Percentiles rank a stretch among this genome's conserved stretches.
Evolutionary conservation across 805 yeast species (phyloP).

Genomic region (Suhomyces xylopsoci): DNA sequence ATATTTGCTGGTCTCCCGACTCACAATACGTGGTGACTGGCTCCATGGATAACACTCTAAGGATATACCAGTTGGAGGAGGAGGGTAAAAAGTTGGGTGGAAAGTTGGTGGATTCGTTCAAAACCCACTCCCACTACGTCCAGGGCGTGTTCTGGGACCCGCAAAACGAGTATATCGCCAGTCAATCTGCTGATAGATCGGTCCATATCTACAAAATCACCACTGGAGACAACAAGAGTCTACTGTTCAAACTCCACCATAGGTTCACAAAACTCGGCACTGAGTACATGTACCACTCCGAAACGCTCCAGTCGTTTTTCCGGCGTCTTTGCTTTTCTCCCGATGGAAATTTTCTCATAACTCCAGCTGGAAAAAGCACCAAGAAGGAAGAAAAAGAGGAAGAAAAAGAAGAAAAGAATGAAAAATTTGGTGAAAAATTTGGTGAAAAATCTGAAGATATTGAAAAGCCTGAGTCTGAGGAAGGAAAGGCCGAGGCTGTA

Average conservation of each 20-base stretch:
- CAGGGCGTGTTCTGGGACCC: conserved; percentile 99
- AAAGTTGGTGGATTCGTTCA: conserved; percentile 38
- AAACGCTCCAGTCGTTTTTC: conserved; percentile 86
- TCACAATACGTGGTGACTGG: conserved; percentile 76
- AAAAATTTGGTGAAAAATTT: too few species aligned
- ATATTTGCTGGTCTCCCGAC: conserved; percentile 90
- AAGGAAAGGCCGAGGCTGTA: conserved; percentile 64
- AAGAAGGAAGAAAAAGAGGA: conserved; percentile 1
- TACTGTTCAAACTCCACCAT: conserved; percentile 7
- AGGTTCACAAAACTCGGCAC: conserved; percentile 13
- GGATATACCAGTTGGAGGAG: conserved; percentile 54
- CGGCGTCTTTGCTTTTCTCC: conserved; percentile 84
- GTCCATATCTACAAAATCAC: conserved; percentile 56
- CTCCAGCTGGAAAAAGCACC: conserved; percentile 35
- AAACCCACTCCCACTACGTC: conserved; percentile 82
- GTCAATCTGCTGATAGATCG: conserved; percentile 87
- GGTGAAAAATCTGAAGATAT: conserved; percentile 3
- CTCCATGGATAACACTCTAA: conserved; percentile 81
- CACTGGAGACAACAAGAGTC: not conserved
- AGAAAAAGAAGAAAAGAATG: too few species aligned
- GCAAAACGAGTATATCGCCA: conserved; percentile 64
- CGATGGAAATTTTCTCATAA: conserved; percentile 76
- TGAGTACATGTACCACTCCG: conserved; percentile 65
- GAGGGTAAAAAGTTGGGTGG: conserved; percentile 2
- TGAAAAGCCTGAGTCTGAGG: conserved; percentile 7